phyloP scores from a whole-genome alignment of 2,329 filamentous ascomycete genomes.

The Claviceps cyperi region DNA sequence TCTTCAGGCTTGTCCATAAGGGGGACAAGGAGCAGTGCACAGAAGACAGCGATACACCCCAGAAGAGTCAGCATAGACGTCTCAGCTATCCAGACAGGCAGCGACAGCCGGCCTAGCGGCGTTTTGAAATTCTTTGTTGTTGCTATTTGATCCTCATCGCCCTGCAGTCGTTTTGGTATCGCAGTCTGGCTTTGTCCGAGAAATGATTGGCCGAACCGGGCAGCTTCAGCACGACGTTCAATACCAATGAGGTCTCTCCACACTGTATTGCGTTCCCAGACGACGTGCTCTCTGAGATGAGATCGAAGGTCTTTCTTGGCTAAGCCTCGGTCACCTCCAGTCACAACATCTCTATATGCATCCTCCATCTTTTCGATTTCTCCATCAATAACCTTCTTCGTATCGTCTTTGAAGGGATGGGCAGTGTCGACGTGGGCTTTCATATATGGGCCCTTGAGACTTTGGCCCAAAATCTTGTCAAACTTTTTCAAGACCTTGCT shows the following conservation, averaged over 20 bases:
- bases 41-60: constrained; percentile 56
- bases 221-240: constrained; percentile 86
- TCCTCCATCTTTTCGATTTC: constrained; percentile 62
- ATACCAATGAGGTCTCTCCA: constrained; percentile 99
- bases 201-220: constrained; percentile 74
- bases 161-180: constrained; percentile 59
- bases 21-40: constrained; percentile 57
- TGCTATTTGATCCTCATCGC: constrained; percentile 56
- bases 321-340: constrained; percentile 59
- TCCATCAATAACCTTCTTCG: constrained; percentile 54
- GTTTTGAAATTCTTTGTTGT: constrained; percentile 58
- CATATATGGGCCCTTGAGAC: constrained; percentile 66
- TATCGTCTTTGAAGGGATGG: constrained; percentile 65
- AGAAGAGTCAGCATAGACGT: constrained; percentile 67
- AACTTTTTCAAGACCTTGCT: constrained; percentile 96
- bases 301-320: constrained; percentile 78
- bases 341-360: constrained; percentile 69
- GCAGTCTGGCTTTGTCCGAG: constrained; percentile 61
- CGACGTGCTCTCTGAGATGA: constrained; percentile 88
- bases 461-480: constrained; percentile 84
- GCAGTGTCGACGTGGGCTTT: constrained; percentile 58
- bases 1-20: constrained; percentile 82
- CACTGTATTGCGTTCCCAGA: constrained; percentile 97
- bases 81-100: constrained; percentile 73
- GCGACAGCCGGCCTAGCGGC: constrained; percentile 61